Base-by-base conservation (phyloP, 345 rosid species). In the Toxicodendron radicans region DNA sequence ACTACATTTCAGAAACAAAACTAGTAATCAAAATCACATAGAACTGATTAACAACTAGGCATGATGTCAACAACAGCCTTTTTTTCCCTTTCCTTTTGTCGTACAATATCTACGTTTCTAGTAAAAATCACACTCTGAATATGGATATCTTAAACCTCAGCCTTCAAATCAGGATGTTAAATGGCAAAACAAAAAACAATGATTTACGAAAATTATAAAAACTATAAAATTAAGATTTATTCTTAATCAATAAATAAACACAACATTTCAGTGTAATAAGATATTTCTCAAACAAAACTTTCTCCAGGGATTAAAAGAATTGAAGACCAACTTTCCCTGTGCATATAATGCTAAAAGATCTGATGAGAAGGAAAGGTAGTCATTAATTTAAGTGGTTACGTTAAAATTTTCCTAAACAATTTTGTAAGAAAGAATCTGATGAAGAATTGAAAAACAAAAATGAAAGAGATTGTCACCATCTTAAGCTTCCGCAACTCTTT, bases 401-500 rank as follows among this genome's bases (percentile, higher is more conserved):
- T 52, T 21, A 30, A 53, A 64, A 10, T 45, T 66, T 38, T 23
- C 52, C 43, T 10, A 21, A 7, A 64, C 8, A 73, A 64, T 17
- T 53, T 24, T 7, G 5, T 30, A 58, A 18, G 46, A 53, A 14
- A 64, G 72, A 18, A 54, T 38, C 4, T 46, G 20, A 38, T 23
- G 30, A 14, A 74, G 58, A 60, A 70, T 43, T 46, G 9, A 56
- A 43, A 23, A 61, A 75, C 46, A 54, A 43, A 14, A 11, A 53
- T 72, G 49, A 73, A 73, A 76, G 74, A 65, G 74, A 66, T 70
- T 27, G 64, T 90, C 71, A 89, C 98, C 99, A 90, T 91, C 91
- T 95, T 95, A 83, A 95, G 99, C 70, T 84, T 88, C 78, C 80
- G 82, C 76, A 96, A 85, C 87, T 96, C 99, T 84, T 78, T 86